Evolutionary conservation across 495 filamentous ascomycete species (phyloP), one percentile per base, ranked within the genome.

Genomic region (Penicillium egyptiacum): DNA sequence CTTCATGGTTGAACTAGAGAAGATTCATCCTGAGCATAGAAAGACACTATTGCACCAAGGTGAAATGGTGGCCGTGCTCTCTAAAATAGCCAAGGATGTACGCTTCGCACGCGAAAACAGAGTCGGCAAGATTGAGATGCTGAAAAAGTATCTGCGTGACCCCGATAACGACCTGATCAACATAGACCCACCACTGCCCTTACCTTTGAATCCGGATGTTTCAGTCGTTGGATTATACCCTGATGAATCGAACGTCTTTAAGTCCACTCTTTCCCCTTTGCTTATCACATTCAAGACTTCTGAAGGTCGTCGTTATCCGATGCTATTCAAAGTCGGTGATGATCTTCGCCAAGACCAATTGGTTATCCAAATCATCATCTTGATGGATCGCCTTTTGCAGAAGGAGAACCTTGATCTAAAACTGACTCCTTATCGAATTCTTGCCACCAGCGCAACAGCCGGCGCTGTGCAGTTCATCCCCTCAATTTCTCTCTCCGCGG

Each of bases 361-460:
- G 0, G 92, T 98, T 45, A 95, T 99, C 58, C 94, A 99, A 60
- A 97, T 98, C 63, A 96, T 99, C 70, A 95, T 88, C 2, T 81
- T 99, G 46, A 99, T 99, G 94, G 94, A 99, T 64, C 88, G 92
- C 26, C 86, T 99, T 16, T 83, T 99, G 12, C 89, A 87, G 46
- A 97, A 98, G 63, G 94, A 98, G 67, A 99, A 99, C 63, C 84
- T 99, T 4, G 94, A 99, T 70, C 82, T 99, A 22, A 96, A 95
- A 68, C 79, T 99, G 1, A 89, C 92, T 0, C 94, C 94, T 5
- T 99, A 98, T 76, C 90, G 92, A 54, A 96, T 98, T 59, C 85
- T 99, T 10, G 95, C 94, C 6, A 98, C 95, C 5, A 88, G 88
- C 58, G 85, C 92, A 7, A 90, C 83, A 2, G 94, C 92, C 9